Conservation (phyloP, 768 basidiomycete species). For the Mycena sanguinolenta region DNA sequence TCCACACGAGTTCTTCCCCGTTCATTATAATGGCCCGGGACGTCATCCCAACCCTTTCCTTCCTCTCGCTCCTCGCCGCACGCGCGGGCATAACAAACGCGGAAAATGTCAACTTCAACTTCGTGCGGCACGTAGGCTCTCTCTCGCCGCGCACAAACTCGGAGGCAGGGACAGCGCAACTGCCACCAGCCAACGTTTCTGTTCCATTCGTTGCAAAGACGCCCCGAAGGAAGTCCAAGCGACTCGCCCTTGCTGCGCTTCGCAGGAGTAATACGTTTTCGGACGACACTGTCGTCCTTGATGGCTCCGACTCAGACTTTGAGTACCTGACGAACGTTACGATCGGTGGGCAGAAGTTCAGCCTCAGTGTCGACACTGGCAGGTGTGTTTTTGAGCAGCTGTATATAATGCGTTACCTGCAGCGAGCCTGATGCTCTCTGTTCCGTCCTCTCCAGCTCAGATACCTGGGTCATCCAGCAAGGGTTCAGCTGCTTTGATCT, state of each 20-base stretch:
- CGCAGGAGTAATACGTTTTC: constrained; percentile 10
- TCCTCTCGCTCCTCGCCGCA: constrained; percentile 7
- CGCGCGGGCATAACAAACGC: not conserved
- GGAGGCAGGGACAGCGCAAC: not conserved
- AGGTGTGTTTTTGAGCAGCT: constrained; percentile 18
- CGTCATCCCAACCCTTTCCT: constrained; percentile 13
- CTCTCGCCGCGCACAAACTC: constrained; percentile 3
- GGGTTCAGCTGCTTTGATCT: constrained; percentile 8
- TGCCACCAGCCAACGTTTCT: not conserved
- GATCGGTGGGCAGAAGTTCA: constrained; percentile 32
- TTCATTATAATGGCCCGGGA: constrained; percentile 15
- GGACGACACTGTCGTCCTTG: constrained; percentile 12
- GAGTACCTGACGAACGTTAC: constrained; percentile 34
- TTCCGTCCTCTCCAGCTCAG: constrained; percentile 21
- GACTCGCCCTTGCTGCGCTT: constrained; percentile 11
- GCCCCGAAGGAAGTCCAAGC: constrained; percentile 12
- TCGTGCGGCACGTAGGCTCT: constrained; percentile 14
- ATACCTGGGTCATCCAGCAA: constrained; percentile 1
- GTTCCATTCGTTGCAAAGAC: constrained; percentile 11
- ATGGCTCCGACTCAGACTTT: constrained; percentile 28
- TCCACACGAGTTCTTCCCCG: constrained; percentile 3
- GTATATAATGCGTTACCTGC: constrained; percentile 2
- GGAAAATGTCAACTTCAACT: constrained; percentile 4
- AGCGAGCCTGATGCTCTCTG: constrained; percentile 33
- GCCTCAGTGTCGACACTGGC: constrained; percentile 35